Conservation (phyloP, 208 protist species). For the Trypanosoma conorhini region DNA sequence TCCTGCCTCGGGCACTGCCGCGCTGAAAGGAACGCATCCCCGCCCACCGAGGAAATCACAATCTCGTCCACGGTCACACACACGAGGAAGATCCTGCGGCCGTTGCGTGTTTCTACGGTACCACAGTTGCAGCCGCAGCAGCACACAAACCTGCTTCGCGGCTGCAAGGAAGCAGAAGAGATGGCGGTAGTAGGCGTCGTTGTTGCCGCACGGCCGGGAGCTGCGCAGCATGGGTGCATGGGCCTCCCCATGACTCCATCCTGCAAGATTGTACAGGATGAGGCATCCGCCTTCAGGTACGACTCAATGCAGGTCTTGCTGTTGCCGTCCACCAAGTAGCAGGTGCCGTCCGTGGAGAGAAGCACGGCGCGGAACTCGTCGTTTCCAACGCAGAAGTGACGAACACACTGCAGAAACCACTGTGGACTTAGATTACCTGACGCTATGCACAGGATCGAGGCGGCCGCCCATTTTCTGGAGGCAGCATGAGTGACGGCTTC, state of each 20-base stretch:
- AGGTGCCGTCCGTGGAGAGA: slow-evolving; percentile 59
- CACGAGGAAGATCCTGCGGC: slow-evolving; percentile 50
- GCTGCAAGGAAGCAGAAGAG: background rate
- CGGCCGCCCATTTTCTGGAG: background rate
- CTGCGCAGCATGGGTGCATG: background rate
- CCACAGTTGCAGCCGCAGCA: too few species aligned
- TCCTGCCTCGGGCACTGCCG: background rate
- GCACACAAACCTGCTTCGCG: too few species aligned
- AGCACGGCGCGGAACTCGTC: slow-evolving; percentile 68
- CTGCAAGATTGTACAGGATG: slow-evolving; percentile 69
- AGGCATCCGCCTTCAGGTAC: slow-evolving; percentile 64
- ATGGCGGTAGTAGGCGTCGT: background rate
- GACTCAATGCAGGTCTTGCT: slow-evolving; percentile 50
- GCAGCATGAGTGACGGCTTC: background rate
- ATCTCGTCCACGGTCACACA: slow-evolving; percentile 79
- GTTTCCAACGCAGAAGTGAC: slow-evolving; percentile 45
- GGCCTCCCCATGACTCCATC: slow-evolving; percentile 32
- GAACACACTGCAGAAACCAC: slow-evolving; percentile 60
- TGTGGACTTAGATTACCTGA: slow-evolving; percentile 24
- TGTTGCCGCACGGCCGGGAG: slow-evolving; percentile 5
- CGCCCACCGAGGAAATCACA: slow-evolving; percentile 65
- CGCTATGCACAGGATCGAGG: slow-evolving; percentile 32
- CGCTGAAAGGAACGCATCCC: slow-evolving; percentile 32
- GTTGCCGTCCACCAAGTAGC: slow-evolving; percentile 58
- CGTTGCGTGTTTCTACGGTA: background rate